phyloP scores from a whole-genome alignment of 2,329 filamentous ascomycete genomes.

The Botrytis medusae region DNA sequence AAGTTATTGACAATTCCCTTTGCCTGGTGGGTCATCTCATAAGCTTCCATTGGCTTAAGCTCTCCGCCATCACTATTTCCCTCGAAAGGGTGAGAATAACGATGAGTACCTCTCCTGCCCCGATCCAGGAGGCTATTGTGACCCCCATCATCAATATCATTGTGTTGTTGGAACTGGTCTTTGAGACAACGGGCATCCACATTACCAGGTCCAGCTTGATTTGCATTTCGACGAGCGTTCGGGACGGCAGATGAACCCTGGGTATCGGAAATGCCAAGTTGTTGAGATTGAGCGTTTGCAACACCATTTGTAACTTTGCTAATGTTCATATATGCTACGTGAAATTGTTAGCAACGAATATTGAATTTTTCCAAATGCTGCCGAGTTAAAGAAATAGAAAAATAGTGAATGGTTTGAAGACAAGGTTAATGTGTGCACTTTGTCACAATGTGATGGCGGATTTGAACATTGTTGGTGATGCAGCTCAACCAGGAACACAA shows the following conservation, averaged over 20 bases:
- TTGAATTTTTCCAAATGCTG: neutral
- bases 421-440: neutral
- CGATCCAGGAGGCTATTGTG: neutral
- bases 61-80: neutral
- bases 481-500: neutral
- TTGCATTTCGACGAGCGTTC: neutral
- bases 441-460: neutral
- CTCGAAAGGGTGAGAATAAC: neutral
- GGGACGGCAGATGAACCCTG: neutral
- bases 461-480: neutral
- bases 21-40: neutral
- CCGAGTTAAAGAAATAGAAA: neutral
- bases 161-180: neutral
- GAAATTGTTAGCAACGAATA: neutral
- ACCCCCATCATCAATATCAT: neutral
- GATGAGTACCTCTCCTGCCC: neutral
- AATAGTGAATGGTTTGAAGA: neutral
- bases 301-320: neutral
- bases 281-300: neutral
- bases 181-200: neutral
- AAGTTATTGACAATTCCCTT: neutral
- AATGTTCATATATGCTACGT: slow-evolving; percentile 5
- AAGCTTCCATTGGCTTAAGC: neutral
- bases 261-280: neutral
- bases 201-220: neutral